Conservation (phyloP, 2,329 filamentous ascomycete genomes). For the Colletotrichum noveboracense region DNA sequence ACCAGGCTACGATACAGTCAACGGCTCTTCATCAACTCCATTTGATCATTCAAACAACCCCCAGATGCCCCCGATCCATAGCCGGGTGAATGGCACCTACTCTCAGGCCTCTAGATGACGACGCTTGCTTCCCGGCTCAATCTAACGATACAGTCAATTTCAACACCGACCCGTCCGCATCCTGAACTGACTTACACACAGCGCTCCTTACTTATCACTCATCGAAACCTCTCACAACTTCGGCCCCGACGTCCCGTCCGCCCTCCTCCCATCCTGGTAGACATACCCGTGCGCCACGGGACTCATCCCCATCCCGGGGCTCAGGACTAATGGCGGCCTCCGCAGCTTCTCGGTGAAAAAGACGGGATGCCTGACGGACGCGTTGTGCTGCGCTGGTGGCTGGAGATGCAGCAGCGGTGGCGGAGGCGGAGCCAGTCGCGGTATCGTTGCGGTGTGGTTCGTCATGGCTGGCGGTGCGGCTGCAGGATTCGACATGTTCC, state of each 20-base stretch:
- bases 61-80: background rate
- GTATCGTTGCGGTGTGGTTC: background rate
- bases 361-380: slow-evolving; percentile 71
- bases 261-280: slow-evolving; percentile 52
- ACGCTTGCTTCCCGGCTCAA: background rate
- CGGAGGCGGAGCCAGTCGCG: background rate
- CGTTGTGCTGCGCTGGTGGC: slow-evolving; percentile 46
- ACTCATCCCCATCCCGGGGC: slow-evolving; percentile 32
- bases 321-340: slow-evolving; percentile 51
- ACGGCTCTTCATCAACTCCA: fast-evolving
- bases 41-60: background rate
- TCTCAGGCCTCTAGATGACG: background rate
- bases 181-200: background rate
- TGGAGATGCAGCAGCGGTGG: slow-evolving; percentile 19
- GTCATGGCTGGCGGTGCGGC: background rate
- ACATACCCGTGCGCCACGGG: slow-evolving; percentile 67
- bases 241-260: slow-evolving; percentile 30
- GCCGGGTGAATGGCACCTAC: background rate
- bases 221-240: slow-evolving; percentile 37
- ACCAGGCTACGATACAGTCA: fast-evolving
- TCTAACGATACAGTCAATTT: background rate
- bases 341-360: slow-evolving; percentile 74
- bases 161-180: no score
- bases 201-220: background rate
- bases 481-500: background rate